A percentile compares a stretch with the other conserved stretches of the same genome.
phyloP scores from a whole-genome alignment of 2,329 filamentous ascomycete species.

The Sodiomyces alkalinus region DNA sequence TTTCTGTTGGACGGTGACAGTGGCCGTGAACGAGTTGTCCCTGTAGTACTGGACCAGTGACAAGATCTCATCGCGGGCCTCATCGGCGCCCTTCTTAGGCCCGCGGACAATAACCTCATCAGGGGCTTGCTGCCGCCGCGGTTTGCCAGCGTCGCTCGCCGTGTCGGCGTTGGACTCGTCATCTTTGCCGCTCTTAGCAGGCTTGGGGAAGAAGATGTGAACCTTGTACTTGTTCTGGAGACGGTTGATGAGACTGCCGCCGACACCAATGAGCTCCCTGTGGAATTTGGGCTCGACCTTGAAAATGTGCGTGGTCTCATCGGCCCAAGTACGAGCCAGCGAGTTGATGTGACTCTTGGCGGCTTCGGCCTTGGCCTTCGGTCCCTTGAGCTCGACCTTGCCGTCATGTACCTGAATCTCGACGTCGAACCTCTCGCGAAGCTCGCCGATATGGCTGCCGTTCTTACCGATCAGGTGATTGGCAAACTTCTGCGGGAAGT shows the following conservation, averaged over 20 bases:
- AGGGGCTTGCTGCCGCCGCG: slow-evolving; percentile 55
- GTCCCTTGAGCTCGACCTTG: slow-evolving; percentile 89
- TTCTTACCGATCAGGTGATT: slow-evolving; percentile 66
- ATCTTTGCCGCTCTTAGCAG: slow-evolving; percentile 47
- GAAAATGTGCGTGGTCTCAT: slow-evolving; percentile 74
- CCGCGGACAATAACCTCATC: slow-evolving; percentile 88
- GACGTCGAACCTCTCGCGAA: slow-evolving; percentile 52
- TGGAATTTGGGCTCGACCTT: slow-evolving; percentile 93
- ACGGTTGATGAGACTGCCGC: slow-evolving; percentile 77
- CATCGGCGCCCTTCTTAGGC: slow-evolving; percentile 82
- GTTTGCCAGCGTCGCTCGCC: slow-evolving; percentile 50
- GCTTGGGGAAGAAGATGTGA: slow-evolving; percentile 80
- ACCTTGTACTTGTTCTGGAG: slow-evolving; percentile 89
- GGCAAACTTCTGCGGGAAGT: slow-evolving; percentile 89
- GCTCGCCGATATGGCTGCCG: slow-evolving; percentile 49
- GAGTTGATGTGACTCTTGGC: slow-evolving; percentile 70
- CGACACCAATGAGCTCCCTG: slow-evolving; percentile 79
- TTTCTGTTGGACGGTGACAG: slow-evolving; percentile 74
- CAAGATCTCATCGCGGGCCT: slow-evolving; percentile 80
- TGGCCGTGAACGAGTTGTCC: slow-evolving; percentile 70
- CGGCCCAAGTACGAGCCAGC: slow-evolving; percentile 69
- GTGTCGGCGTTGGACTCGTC: slow-evolving; percentile 58
- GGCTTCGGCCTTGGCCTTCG: slow-evolving; percentile 82
- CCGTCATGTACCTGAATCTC: slow-evolving; percentile 85
- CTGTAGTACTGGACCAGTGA: slow-evolving; percentile 78